Evolutionary conservation across 805 yeast genomes (phyloP), one percentile per base, ranked within the genome.

Genomic region (Yarrowia keelungensis): DNA sequence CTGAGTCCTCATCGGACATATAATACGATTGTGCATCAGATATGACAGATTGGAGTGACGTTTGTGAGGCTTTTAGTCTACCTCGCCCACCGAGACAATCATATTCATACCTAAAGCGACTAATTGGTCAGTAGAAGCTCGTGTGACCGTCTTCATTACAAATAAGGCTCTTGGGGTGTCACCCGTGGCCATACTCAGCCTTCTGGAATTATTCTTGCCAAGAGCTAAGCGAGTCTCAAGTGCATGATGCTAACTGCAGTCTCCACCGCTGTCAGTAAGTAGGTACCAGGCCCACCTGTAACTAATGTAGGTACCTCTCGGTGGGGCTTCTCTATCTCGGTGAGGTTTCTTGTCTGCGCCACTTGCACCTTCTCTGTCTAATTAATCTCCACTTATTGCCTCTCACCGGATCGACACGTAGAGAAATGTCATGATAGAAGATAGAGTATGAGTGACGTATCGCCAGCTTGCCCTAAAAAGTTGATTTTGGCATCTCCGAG

Each of bases 171-270:
- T 15, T 14, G n/a, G 11, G 26, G 11, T 47, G 36, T 47, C 51
- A 32, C 19, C 54, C n/a, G 39, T n/a, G 8, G 7, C 9, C n/a
- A 15, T 35, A 49, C 53, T 49, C 54, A 47, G 51, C 51, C 36
- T 47, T 47, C 36, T 47, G 16, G 16, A 49, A 32, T 4, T 32
- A 15, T 32, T 49, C 39, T 49, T 49, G 54, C 54, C 54, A 49
- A 49, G 54, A 49, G 8, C 8, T 49, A 49, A 49, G 54, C 54
- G 54, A 49, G 8, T 7, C 8, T 16, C 8, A 36, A 15, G 53
- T 49, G 53, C 53, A 49, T 10, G 19, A 26, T 26, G 53, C 53
- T 36, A 49, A 49, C 53, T 49, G 53, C 53, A 49, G 16, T 36
- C 16, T 32, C 39, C 15, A 32, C 54, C 35, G 39, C 39, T 49